phyloP scores from a whole-genome alignment of 352 stramenopile species.

The Pythium sukuiense region DNA sequence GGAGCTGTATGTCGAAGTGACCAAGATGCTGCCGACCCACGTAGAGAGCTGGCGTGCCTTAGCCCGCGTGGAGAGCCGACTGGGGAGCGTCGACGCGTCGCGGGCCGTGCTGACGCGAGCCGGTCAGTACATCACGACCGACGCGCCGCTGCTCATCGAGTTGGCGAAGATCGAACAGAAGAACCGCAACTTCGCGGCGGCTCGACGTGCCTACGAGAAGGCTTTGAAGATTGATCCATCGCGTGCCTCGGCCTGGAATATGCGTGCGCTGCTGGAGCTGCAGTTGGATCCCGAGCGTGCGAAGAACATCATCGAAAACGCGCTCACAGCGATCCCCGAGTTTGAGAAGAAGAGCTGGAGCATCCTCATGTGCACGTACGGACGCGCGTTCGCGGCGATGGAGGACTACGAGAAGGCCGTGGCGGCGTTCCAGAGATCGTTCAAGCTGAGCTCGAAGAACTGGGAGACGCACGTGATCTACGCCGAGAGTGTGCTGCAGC shows the following conservation, averaged over 20 bases:
- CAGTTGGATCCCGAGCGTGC: slow-evolving; percentile 57
- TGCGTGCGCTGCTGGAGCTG: slow-evolving; percentile 78
- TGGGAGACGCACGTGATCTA: slow-evolving; percentile 87
- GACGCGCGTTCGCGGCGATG: slow-evolving; percentile 63
- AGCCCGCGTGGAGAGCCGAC: slow-evolving; percentile 58
- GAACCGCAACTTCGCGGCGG: slow-evolving; percentile 54
- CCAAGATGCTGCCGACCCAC: slow-evolving; percentile 57
- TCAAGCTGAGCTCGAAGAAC: slow-evolving; percentile 78
- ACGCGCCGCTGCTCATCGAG: slow-evolving; percentile 71
- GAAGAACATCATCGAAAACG: slow-evolving; percentile 76
- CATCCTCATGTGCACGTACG: slow-evolving; percentile 87
- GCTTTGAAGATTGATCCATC: slow-evolving; percentile 72
- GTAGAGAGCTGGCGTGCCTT: slow-evolving; percentile 71
- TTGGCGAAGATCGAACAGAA: slow-evolving; percentile 82
- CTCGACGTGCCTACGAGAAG: slow-evolving; percentile 65
- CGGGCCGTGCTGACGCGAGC: slow-evolving; percentile 66
- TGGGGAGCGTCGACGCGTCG: slow-evolving; percentile 62
- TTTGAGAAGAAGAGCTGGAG: slow-evolving; percentile 85
- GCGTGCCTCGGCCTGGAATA: slow-evolving; percentile 74
- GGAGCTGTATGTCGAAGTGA: slow-evolving; percentile 74
- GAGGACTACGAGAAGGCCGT: slow-evolving; percentile 75
- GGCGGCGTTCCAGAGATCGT: slow-evolving; percentile 78
- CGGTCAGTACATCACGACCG: slow-evolving; percentile 64
- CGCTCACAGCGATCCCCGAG: slow-evolving; percentile 57
- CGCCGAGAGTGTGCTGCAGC: slow-evolving; percentile 68